phyloP scores from a whole-genome alignment of 2,329 filamentous ascomycete genomes.

The Sporothrix euskadiensis region DNA sequence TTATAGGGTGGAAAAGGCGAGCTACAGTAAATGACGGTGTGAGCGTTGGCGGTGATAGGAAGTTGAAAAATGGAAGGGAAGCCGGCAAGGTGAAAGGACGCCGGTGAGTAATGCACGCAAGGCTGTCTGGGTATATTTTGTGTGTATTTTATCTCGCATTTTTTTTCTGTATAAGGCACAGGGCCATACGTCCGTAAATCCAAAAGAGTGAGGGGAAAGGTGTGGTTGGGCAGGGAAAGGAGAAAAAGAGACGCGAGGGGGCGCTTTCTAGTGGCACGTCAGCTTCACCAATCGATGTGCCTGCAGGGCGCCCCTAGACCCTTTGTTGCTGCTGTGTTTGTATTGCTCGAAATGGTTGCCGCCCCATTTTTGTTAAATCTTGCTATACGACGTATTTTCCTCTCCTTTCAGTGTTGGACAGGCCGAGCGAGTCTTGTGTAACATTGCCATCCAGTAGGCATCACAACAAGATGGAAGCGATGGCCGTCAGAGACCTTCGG shows the following conservation, averaged over 20 bases:
- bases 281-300: slow-evolving; percentile 3
- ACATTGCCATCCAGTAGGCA: neutral
- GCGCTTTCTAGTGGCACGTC: slow-evolving; percentile 14
- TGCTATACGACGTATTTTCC: neutral
- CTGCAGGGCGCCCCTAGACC: neutral
- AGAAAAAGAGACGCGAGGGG: slow-evolving; percentile 4
- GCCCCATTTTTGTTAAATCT: neutral
- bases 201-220: neutral
- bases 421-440: slow-evolving; percentile 2
- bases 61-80: no score
- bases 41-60: neutral
- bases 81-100: neutral
- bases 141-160: neutral
- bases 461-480: neutral
- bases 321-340: neutral
- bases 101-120: neutral
- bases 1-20: no score
- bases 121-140: neutral
- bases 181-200: slow-evolving; percentile 16
- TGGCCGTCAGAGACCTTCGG: neutral
- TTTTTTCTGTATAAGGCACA: neutral
- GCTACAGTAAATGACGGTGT: slow-evolving; percentile 33
- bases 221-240: neutral
- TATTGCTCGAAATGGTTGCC: neutral
- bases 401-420: neutral